Evolutionary conservation across 2,329 filamentous ascomycete genomes (phyloP).

Genomic region (Rutstroemia sydowiana): DNA sequence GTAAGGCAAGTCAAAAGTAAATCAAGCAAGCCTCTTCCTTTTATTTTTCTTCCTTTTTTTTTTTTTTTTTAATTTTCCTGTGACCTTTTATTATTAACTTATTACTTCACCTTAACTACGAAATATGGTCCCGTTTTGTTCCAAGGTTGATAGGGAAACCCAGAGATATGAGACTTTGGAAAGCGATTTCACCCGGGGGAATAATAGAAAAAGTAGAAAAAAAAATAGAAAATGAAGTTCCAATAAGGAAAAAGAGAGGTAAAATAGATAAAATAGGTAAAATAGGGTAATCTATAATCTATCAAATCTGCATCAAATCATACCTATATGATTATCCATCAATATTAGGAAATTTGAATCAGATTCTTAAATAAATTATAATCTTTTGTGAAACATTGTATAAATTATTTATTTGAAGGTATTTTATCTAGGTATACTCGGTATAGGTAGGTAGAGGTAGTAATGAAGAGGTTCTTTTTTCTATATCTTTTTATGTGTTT

Average conservation of each 20-base stretch:
- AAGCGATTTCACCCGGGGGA: background rate
- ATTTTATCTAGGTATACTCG: too few species aligned
- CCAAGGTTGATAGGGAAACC: too few species aligned
- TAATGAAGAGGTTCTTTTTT: background rate
- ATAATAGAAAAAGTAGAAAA: background rate
- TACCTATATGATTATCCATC: background rate
- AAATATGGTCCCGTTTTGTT: too few species aligned
- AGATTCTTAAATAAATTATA: slow-evolving; percentile 1
- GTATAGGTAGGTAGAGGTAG: background rate
- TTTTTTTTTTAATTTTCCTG: too few species aligned
- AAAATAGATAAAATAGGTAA: too few species aligned
- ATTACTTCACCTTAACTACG: too few species aligned
- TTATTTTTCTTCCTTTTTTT: too few species aligned
- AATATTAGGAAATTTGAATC: background rate
- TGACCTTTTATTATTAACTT: too few species aligned
- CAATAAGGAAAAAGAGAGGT: background rate
- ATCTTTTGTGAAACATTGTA: background rate
- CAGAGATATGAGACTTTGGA: background rate
- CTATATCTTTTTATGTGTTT: too few species aligned
- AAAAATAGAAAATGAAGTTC: background rate
- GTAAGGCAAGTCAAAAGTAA: too few species aligned
- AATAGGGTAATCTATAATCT: too few species aligned
- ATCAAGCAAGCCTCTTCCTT: too few species aligned
- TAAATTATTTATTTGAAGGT: background rate
- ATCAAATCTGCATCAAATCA: background rate